Percentiles rank a stretch among this genome's conserved stretches.
These are phyloP conservation scores for Pythium utonaiense DNA, from an alignment of 352 stramenopile species.

Conservation along the genomic window DNA sequence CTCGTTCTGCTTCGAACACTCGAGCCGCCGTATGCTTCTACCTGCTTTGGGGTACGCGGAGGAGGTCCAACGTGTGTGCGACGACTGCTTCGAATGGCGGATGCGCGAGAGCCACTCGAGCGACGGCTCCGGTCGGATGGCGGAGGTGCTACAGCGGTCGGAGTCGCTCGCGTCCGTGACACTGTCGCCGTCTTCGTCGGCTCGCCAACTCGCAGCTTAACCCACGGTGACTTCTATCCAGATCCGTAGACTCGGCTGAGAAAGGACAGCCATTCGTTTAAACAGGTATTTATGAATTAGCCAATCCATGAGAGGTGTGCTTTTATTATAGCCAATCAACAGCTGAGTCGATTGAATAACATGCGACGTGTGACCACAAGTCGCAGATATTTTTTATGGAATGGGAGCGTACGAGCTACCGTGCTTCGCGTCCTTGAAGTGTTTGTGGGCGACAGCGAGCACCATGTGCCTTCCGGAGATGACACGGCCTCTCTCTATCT, in stretches of 20 bases:
- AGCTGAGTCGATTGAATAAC: no score
- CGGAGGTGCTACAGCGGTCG: not conserved
- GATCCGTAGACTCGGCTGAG: no score
- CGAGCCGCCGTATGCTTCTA: conserved; percentile 62
- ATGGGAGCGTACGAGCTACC: conserved; percentile 12
- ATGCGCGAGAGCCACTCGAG: conserved; percentile 8
- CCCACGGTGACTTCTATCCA: no score
- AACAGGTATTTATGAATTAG: not conserved
- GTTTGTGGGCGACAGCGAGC: conserved; percentile 8
- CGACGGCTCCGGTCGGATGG: not conserved
- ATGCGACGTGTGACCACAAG: not conserved
- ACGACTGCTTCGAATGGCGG: conserved; percentile 73
- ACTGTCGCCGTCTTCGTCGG: not conserved
- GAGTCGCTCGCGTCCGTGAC: not conserved
- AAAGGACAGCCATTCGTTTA: not conserved
- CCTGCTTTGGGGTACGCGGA: conserved; percentile 61
- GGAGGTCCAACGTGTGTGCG: conserved; percentile 74
- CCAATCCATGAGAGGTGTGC: not conserved
- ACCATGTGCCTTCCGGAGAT: conserved; percentile 15
- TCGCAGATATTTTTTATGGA: not conserved
- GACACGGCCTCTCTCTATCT: not conserved
- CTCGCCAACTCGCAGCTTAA: not conserved
- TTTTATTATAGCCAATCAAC: not conserved
- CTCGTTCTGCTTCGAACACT: conserved; percentile 86
- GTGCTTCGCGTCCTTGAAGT: conserved; percentile 9